A percentile compares a stretch with the other conserved stretches of the same genome.
Conservation (phyloP, 306 rosid genomes). For the Dryas octopetala region DNA sequence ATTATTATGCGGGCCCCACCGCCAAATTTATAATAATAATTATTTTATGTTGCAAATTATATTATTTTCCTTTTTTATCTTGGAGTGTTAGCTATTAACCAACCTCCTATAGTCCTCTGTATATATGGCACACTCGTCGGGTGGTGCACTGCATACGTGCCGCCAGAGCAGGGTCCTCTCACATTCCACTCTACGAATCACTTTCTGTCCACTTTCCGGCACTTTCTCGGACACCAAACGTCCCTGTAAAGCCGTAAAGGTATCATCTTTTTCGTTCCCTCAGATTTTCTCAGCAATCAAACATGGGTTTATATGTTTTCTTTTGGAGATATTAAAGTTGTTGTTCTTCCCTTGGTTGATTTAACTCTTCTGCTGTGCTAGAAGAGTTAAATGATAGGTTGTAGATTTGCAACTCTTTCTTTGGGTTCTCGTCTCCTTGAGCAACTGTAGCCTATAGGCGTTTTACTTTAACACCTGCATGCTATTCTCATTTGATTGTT, state of each 20-base stretch:
- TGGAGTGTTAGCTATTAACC: neutral
- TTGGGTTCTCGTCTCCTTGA: neutral
- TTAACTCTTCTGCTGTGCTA: neutral
- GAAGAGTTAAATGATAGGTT: neutral
- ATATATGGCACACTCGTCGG: neutral
- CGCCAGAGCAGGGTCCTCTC: neutral
- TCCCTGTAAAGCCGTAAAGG: neutral
- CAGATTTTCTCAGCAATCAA: conserved; percentile 14
- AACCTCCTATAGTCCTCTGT: neutral
- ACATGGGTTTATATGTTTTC: neutral
- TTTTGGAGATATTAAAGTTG: neutral
- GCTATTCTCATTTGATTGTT: neutral
- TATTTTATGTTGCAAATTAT: neutral
- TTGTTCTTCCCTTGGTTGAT: neutral
- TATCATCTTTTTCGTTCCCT: neutral
- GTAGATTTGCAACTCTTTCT: neutral
- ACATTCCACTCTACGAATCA: neutral
- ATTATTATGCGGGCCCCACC: neutral
- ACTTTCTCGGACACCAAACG: conserved; percentile 22
- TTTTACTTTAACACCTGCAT: neutral
- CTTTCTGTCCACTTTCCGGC: conserved; percentile 10
- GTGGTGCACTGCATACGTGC: neutral
- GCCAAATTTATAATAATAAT: neutral
- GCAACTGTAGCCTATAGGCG: neutral
- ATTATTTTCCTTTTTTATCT: neutral